Conservation (phyloP, 177 flowering plant species). For the Vitis hybrid region DNA sequence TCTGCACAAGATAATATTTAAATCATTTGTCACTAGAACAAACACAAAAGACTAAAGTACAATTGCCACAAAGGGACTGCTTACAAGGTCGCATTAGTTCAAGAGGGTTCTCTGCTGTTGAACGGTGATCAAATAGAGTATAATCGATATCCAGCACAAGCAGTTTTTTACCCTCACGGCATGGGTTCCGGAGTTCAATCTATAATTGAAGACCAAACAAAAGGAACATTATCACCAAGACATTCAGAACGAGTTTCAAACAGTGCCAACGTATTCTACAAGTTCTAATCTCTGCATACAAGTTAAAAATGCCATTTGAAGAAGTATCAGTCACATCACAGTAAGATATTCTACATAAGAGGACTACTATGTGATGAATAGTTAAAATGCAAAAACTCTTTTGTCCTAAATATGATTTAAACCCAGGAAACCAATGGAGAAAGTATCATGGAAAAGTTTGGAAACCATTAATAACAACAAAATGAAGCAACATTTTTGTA, state of each 20-base stretch:
- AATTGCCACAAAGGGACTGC: slow-evolving; percentile 19
- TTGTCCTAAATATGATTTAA: too few species aligned
- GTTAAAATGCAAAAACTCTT: too few species aligned
- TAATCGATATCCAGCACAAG: slow-evolving; percentile 97
- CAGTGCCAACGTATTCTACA: background rate
- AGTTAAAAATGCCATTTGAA: too few species aligned
- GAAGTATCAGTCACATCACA: too few species aligned
- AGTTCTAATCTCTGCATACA: too few species aligned
- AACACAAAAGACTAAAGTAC: background rate
- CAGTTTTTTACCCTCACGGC: slow-evolving; percentile 88
- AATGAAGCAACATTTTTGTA: too few species aligned
- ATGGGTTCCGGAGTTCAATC: slow-evolving; percentile 82
- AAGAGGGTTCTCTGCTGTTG: slow-evolving; percentile 92
- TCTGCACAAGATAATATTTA: slow-evolving; percentile 41
- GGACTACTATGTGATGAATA: too few species aligned
- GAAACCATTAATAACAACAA: too few species aligned
- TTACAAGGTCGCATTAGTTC: slow-evolving; percentile 97
- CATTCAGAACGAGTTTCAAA: background rate
- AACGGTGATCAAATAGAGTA: slow-evolving; percentile 95
- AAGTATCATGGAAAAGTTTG: too few species aligned
- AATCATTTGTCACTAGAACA: background rate
- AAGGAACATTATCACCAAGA: slow-evolving; percentile 5
- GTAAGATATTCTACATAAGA: too few species aligned
- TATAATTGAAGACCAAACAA: slow-evolving; percentile 18
- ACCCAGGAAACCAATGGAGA: too few species aligned